Percentiles rank a stretch among this genome's conserved stretches.
Conservation (phyloP, 164 flowering plant species). For the Euptelea pleiosperma region DNA sequence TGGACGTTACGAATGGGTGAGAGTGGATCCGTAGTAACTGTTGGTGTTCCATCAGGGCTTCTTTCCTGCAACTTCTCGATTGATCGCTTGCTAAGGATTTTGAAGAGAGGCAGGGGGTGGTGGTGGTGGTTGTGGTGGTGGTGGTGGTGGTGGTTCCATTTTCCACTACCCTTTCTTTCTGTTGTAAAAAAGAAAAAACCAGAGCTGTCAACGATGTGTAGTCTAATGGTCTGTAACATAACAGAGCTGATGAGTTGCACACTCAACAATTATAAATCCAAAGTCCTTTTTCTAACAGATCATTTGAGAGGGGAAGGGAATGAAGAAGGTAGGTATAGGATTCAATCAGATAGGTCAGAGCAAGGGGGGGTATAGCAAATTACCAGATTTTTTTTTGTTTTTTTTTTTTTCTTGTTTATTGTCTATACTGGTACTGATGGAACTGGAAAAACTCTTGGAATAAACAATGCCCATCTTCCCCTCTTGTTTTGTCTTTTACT, state of each 20-base stretch:
- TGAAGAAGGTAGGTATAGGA: slow-evolving; percentile 20
- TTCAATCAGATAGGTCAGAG: slow-evolving; percentile 27
- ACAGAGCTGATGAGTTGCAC: slow-evolving; percentile 35
- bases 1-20: slow-evolving; percentile 82
- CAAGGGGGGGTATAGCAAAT: slow-evolving; percentile 34
- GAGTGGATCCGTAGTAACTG: slow-evolving; percentile 29
- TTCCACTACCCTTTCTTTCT: slow-evolving; percentile 37
- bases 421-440: slow-evolving; percentile 54
- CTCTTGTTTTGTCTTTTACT: slow-evolving; percentile 21
- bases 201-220: slow-evolving; percentile 40
- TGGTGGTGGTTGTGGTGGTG: slow-evolving; percentile 28
- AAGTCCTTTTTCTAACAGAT: slow-evolving; percentile 55
- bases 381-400: slow-evolving; percentile 28
- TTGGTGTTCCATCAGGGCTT: slow-evolving; percentile 23
- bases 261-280: slow-evolving; percentile 24
- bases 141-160: slow-evolving; percentile 35
- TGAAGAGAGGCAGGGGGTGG: slow-evolving; percentile 19
- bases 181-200: slow-evolving; percentile 39
- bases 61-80: slow-evolving; percentile 26
- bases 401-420: slow-evolving; percentile 24
- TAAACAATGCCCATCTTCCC: slow-evolving; percentile 36
- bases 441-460: slow-evolving; percentile 33
- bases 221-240: slow-evolving; percentile 66
- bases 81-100: slow-evolving; percentile 22
- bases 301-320: slow-evolving; percentile 25